Evolutionary conservation across 1,284 basidiomycete species (phyloP).

Genomic region (Rhodotorula sp.): DNA sequence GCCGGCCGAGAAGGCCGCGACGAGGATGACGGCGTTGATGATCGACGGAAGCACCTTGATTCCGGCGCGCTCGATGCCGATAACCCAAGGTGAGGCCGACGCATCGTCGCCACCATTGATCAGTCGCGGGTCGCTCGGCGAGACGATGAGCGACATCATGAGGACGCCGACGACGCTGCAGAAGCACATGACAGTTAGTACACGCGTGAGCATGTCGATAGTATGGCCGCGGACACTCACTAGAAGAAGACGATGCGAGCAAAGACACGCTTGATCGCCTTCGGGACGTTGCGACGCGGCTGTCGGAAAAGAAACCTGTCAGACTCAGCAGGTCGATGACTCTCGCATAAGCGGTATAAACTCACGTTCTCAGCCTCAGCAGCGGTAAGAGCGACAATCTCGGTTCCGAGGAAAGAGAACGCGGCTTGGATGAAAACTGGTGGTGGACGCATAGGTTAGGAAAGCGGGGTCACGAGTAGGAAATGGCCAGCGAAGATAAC

Average conservation of each 20-base stretch:
- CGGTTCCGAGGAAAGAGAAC: conserved; percentile 67
- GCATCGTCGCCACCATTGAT: conserved; percentile 57
- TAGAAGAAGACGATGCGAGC: conserved; percentile 49
- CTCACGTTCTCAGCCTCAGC: conserved; percentile 49
- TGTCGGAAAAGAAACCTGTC: conserved; percentile 42
- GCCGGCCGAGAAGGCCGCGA: conserved; percentile 78
- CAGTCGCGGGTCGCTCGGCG: conserved; percentile 64
- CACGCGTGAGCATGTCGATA: no score
- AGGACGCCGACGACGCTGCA: conserved; percentile 48
- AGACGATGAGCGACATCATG: conserved; percentile 69
- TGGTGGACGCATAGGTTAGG: no score
- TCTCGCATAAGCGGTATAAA: background rate
- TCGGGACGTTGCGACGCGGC: conserved; percentile 64
- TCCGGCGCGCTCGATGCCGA: conserved; percentile 73
- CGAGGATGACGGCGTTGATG: conserved; percentile 64
- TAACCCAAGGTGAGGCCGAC: conserved; percentile 70
- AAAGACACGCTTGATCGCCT: conserved; percentile 75
- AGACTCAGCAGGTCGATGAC: background rate
- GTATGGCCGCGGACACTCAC: background rate
- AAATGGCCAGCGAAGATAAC: background rate
- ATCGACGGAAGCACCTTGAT: conserved; percentile 66
- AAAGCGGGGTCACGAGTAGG: no score
- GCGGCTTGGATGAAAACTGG: conserved; percentile 41
- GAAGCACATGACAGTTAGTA: background rate
- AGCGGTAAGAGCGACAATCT: conserved; percentile 70